Evolutionary conservation across 768 basidiomycete genomes (phyloP), one percentile per base, ranked within the genome.

Genomic region (Favolaschia claudopus): DNA sequence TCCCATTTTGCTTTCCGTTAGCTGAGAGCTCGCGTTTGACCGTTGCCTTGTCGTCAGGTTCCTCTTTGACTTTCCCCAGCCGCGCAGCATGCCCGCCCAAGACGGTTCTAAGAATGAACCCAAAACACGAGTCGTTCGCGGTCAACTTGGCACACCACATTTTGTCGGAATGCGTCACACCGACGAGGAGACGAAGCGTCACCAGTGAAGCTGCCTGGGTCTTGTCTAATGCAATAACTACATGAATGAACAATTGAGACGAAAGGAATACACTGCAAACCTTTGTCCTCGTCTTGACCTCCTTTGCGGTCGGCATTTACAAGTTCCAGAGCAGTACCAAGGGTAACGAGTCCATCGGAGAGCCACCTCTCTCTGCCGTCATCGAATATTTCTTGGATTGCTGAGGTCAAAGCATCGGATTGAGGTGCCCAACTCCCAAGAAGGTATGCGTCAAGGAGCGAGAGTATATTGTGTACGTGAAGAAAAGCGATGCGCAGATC

Each of bases 151-250:
- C 61, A 33, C 82, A 83, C 89, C 91, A 93, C 12, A 64, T 63
- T 22, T 74, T 69, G 64, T 87, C 82, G 22, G 81, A 80, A 64
- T 92, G 89, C 0, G 89, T 91, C 8, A 92, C 73, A 46, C 85
- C 89, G 54, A 93, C 86, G 33, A 92, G 82, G 13, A 91, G 83
- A 1, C 90, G 85, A 5, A 93, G 77, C 2, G 80, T 74, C 1
- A 82, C 76, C 42, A 89, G 85, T 32, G 87, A 69, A 58, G 87
- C 89, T 63, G 74, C 77, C 47, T 73, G 73, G 5, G 78, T 81
- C 78, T 70, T 72, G 32, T 39, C 38, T n/a, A n/a, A n/a, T 50
- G 48, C 48, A 19, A 5, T 40, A 3, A 28, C n/a, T 9, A 22
- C 10, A 28, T 29, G 6, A 45, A 29, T 19, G 25, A 47, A 17